These are phyloP conservation scores for Kockiozyma suomiensis DNA, from an alignment of 805 yeast species.

Conservation along the genomic window DNA sequence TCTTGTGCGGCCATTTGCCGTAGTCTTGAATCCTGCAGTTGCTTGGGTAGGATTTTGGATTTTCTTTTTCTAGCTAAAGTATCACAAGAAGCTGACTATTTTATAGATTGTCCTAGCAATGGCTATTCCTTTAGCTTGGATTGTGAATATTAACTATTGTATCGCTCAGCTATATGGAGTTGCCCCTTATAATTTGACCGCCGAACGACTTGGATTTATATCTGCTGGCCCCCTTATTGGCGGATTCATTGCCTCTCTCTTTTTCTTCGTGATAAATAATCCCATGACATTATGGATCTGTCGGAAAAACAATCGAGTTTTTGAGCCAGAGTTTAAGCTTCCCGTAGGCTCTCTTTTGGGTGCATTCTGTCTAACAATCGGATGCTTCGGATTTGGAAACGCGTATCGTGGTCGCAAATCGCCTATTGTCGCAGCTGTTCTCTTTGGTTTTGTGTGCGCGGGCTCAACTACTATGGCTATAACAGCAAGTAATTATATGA, in stretches of 20 bases:
- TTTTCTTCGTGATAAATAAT: not conserved
- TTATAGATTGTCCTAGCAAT: not conserved
- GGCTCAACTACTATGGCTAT: slow-evolving; percentile 1
- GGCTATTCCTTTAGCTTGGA: slow-evolving; percentile 6
- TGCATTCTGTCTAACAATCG: not conserved
- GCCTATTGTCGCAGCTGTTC: not conserved
- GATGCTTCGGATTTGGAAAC: slow-evolving; percentile 3
- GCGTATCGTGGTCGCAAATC: not conserved
- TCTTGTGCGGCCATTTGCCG: not conserved
- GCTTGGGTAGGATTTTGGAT: not conserved
- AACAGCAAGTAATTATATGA: slow-evolving; percentile 1
- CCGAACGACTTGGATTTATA: not conserved
- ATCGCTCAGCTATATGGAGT: slow-evolving; percentile 1
- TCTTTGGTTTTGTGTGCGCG: not conserved
- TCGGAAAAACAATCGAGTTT: not conserved
- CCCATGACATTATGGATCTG: not conserved
- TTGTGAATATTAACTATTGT: slow-evolving; percentile 2
- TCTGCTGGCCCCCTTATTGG: not conserved
- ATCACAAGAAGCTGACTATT: no score
- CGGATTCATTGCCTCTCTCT: not conserved
- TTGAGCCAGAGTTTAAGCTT: slow-evolving; percentile 5
- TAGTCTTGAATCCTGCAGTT: not conserved
- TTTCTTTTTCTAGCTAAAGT: no score
- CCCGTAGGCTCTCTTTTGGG: not conserved
- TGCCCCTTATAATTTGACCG: not conserved